Conservation (phyloP, 2,329 filamentous ascomycete genomes). For the Ceratocystis albifundus region DNA sequence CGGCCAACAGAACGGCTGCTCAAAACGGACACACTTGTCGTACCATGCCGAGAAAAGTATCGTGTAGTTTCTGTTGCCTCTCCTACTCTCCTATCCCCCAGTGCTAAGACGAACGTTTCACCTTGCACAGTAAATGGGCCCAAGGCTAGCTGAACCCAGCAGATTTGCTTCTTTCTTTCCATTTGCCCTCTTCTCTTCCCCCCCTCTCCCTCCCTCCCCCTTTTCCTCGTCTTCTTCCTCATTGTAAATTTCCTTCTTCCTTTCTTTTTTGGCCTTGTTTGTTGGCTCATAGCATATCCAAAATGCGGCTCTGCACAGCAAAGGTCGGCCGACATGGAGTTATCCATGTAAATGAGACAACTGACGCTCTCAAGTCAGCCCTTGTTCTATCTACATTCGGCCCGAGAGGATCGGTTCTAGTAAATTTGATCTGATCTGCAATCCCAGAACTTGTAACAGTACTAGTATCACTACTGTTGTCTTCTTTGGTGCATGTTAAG, state of each 20-base stretch:
- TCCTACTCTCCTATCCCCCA: not conserved
- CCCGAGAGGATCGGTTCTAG: slow-evolving; percentile 14
- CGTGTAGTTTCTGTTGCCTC: not conserved
- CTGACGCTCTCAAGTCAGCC: slow-evolving; percentile 14
- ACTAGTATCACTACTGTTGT: not conserved
- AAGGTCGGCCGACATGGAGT: not conserved
- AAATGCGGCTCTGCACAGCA: slow-evolving; percentile 1
- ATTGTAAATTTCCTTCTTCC: not conserved
- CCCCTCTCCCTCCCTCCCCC: too few relatives aligned
- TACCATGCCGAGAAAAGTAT: too few relatives aligned
- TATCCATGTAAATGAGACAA: slow-evolving; percentile 2
- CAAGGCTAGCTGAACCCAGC: too few relatives aligned
- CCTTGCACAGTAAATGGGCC: too few relatives aligned
- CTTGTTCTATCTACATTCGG: slow-evolving; percentile 17
- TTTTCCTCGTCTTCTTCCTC: too few relatives aligned
- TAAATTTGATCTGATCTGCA: slow-evolving; percentile 11
- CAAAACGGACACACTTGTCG: too few relatives aligned
- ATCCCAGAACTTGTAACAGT: not conserved
- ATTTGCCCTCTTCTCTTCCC: too few relatives aligned
- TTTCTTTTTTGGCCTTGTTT: not conserved
- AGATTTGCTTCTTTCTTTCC: too few relatives aligned
- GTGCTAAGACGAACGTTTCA: not conserved
- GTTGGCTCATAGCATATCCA: not conserved
- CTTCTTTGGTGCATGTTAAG: too few relatives aligned
- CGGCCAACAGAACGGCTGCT: too few relatives aligned